A percentile compares a stretch with the other conserved stretches of the same genome.
Evolutionary conservation across 768 basidiomycete species (phyloP).

Genomic region (Trametes coccinea): DNA sequence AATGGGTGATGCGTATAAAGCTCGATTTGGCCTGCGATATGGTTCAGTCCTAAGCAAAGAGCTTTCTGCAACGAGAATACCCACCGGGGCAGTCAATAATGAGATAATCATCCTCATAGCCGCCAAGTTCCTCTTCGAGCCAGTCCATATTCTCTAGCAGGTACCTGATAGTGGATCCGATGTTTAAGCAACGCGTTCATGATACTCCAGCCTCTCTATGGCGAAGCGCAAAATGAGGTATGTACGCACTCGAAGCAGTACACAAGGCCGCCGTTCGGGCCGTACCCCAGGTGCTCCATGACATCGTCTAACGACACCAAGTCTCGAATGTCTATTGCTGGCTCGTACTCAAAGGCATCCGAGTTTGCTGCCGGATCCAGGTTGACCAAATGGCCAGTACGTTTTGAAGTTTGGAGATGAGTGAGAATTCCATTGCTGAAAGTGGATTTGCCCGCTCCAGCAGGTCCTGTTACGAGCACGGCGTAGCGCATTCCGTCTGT

Average conservation of each 20-base stretch:
- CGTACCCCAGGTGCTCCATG: slow-evolving; percentile 92
- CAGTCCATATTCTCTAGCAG: slow-evolving; percentile 97
- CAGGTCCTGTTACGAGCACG: slow-evolving; percentile 90
- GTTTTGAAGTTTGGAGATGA: slow-evolving; percentile 79
- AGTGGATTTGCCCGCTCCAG: slow-evolving; percentile 97
- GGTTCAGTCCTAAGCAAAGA: not conserved
- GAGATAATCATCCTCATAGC: slow-evolving; percentile 94
- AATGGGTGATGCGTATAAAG: slow-evolving; percentile 98
- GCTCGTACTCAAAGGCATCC: slow-evolving; percentile 88
- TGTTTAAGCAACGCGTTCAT: not conserved
- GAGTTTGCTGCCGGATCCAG: slow-evolving; percentile 92
- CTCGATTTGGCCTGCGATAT: slow-evolving; percentile 80
- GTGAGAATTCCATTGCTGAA: slow-evolving; percentile 88
- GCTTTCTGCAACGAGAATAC: slow-evolving; percentile 14
- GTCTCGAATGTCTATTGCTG: slow-evolving; percentile 91
- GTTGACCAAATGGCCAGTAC: slow-evolving; percentile 92
- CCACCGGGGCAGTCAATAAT: slow-evolving; percentile 89
- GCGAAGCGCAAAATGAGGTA: not conserved
- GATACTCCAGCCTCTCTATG: not conserved
- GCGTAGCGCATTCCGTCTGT: slow-evolving; percentile 73
- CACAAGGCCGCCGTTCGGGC: slow-evolving; percentile 95
- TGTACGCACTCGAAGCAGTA: slow-evolving; percentile 98
- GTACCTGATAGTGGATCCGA: slow-evolving; percentile 57
- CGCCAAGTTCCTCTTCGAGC: slow-evolving; percentile 94
- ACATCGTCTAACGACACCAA: slow-evolving; percentile 92